Base-by-base conservation (phyloP, 108 stramenopile species). In the Epipyxis sp. region DNA sequence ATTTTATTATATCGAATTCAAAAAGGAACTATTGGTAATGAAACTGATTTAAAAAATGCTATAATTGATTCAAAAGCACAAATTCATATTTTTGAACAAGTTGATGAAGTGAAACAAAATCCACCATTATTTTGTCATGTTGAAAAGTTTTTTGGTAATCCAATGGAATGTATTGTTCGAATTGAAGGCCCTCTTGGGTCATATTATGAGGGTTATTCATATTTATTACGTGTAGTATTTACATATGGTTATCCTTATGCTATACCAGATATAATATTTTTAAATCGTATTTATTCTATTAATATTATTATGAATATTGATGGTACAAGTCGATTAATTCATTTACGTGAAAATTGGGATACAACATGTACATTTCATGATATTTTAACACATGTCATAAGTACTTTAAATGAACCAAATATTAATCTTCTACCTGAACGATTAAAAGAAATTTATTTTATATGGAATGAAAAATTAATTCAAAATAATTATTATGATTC, bases 221-320 rank as follows among this genome's bases (percentile, higher is more conserved):
- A 10, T 30, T 29, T 32, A 10, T 42, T 6, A 16, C 6, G 43
- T 6, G 71, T 74, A 57, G 35, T 37, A 10, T 34, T 54, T 27
- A 6, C 27, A 29, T 16, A 74, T 13, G 71, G 71, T 29, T 74
- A 74, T 25, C 71, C 71, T 27, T 74, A 65, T 65, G 6, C 6
- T 25, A 3, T 32, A 35, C 61, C 61, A 37, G 61, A 65, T 65
- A 32, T 65, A 16, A 6, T 65, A 3, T 65, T 65, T 25, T 6
- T 65, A 16, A 16, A 32, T 6, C 46, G 46, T 20, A 50, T 20
- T 13, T 6, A 13, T 50, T 50, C 46, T 20, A 13, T 50, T 6
- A 50, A 50, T 50, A 20, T 50, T 50, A 6, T 50, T 20, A 50
- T 50, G 20, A 3, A 29, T 6, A 6, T 65, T 29, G 61, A 65